Percentiles rank a stretch among this genome's conserved stretches.
These are phyloP conservation scores for Papilionanthe hybrid DNA, from an alignment of 116 monocot genomes.

Conservation along the genomic window DNA sequence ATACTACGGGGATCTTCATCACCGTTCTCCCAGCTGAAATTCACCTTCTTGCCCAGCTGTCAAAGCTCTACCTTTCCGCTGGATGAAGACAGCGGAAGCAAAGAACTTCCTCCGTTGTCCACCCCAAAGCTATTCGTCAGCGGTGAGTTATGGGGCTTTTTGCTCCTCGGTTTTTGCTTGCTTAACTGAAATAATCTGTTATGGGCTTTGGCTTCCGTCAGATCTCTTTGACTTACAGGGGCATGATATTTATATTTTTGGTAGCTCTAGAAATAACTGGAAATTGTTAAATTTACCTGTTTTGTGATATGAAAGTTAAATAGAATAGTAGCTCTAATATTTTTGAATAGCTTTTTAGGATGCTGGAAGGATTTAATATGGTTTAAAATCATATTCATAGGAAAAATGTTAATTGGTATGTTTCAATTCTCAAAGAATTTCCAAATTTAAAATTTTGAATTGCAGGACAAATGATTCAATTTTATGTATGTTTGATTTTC, in stretches of 20 bases:
- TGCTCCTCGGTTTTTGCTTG: not conserved
- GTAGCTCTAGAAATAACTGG: not conserved
- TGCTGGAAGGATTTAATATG: not conserved
- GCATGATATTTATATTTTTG: not conserved
- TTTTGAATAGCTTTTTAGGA: not conserved
- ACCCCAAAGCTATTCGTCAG: slow-evolving; percentile 31
- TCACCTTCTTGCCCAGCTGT: slow-evolving; percentile 4
- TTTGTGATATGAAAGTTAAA: not conserved
- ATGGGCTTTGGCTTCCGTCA: not conserved
- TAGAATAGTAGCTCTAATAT: not conserved
- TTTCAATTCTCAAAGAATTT: no score
- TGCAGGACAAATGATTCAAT: no score
- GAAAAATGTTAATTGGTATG: no score
- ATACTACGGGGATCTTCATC: slow-evolving; percentile 4
- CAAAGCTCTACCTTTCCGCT: slow-evolving; percentile 18
- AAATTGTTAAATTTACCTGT: not conserved
- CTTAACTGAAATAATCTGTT: not conserved
- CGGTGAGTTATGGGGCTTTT: slow-evolving; percentile 1
- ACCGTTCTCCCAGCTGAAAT: slow-evolving; percentile 10
- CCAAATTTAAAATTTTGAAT: no score
- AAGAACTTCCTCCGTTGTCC: slow-evolving; percentile 18
- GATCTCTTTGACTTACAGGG: not conserved
- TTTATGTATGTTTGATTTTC: not conserved
- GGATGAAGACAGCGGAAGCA: slow-evolving; percentile 7
- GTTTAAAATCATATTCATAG: not conserved